Percentiles rank a stretch among this genome's conserved stretches.
These are phyloP conservation scores for Atalantia buxifolia DNA, from an alignment of 345 rosid species.

Conservation along the genomic window DNA sequence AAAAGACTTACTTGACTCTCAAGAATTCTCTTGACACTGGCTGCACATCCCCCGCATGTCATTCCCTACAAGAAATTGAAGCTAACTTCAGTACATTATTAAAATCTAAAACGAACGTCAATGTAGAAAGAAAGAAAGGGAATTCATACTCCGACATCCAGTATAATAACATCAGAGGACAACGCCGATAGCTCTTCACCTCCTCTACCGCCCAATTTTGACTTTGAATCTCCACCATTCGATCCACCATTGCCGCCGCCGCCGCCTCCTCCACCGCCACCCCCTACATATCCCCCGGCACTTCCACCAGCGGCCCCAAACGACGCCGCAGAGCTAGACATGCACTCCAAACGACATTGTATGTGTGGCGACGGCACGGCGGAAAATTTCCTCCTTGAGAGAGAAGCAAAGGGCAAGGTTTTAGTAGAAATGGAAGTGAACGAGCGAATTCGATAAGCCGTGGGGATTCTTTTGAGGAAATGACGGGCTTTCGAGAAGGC, in stretches of 20 bases:
- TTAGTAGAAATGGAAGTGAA: constrained; percentile 14
- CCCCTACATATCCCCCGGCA: constrained; percentile 46
- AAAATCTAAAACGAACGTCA: neutral
- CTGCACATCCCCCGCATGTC: constrained; percentile 99
- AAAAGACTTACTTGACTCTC: constrained; percentile 71
- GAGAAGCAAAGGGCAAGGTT: constrained; percentile 4
- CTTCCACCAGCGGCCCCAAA: constrained; percentile 45
- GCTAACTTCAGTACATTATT: neutral
- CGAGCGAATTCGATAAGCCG: constrained; percentile 5
- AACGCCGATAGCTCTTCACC: constrained; percentile 43
- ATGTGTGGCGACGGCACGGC: constrained; percentile 25
- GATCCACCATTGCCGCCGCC: constrained; percentile 42
- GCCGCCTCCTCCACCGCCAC: constrained; percentile 33
- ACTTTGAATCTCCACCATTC: constrained; percentile 55
- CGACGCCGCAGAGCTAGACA: constrained; percentile 47
- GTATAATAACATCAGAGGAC: constrained; percentile 70
- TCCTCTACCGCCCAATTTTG: constrained; percentile 45
- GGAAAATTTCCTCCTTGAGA: constrained; percentile 14
- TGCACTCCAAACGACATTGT: constrained; percentile 44
- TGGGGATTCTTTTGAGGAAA: constrained; percentile 10
- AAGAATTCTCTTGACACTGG: constrained; percentile 89
- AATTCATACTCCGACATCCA: constrained; percentile 81
- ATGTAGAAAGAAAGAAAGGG: constrained; percentile 6
- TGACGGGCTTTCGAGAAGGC: constrained; percentile 53
- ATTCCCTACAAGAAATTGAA: constrained; percentile 58